phyloP scores from a whole-genome alignment of 305 asterid species.

The Solanum hybrid region DNA sequence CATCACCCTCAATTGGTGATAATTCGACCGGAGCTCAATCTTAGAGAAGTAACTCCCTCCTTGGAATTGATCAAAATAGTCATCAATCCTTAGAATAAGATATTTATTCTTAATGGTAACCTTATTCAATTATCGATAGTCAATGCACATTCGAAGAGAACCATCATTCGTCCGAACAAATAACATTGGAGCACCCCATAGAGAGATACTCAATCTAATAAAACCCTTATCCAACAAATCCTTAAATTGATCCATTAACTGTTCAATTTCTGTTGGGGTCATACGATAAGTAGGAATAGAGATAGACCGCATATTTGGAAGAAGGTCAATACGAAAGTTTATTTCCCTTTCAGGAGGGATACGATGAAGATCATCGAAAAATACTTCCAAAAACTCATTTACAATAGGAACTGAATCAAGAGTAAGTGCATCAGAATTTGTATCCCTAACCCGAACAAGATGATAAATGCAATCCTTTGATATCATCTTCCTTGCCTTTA shows the following conservation, averaged over 20 bases:
- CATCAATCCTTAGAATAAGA: neutral
- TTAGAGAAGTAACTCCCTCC: neutral
- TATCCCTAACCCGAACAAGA: neutral
- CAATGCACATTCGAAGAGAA: neutral
- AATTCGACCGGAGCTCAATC: neutral
- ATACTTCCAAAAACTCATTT: neutral
- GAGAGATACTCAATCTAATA: neutral
- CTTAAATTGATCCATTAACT: neutral
- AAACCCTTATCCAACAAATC: neutral
- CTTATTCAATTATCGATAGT: neutral
- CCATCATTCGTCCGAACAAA: neutral
- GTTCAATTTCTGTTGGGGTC: neutral
- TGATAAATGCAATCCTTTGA: neutral
- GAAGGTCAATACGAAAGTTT: neutral
- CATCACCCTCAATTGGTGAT: neutral
- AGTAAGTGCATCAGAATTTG: neutral
- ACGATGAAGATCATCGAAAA: neutral
- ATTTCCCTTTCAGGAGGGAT: neutral
- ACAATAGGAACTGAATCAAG: neutral
- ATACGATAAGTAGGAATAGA: neutral
- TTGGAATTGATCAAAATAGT: neutral
- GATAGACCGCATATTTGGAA: neutral
- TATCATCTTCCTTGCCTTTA: neutral
- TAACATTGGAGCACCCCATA: neutral
- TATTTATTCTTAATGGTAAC: neutral